Conservation (phyloP, 352 stramenopile species). For the Globisporangium nagaii region DNA sequence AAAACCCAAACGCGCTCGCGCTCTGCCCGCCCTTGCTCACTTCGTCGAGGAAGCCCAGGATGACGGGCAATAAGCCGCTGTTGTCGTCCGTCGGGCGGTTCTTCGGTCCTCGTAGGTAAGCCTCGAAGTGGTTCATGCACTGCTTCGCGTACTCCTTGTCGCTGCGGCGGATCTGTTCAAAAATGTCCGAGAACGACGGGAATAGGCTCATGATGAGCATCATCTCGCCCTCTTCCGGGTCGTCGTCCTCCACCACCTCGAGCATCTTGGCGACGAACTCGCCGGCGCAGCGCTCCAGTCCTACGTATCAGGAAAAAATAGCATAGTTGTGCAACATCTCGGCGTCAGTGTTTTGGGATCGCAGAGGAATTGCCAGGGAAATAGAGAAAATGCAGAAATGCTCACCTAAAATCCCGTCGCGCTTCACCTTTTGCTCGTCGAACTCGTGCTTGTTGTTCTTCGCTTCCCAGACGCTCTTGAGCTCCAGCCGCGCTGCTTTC, state of each 20-base stretch:
- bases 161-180: slow-evolving; percentile 70
- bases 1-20: slow-evolving; percentile 74
- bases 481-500: slow-evolving; percentile 48
- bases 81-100: slow-evolving; percentile 75
- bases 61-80: slow-evolving; percentile 65
- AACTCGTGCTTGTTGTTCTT: slow-evolving; percentile 77
- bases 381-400: background rate
- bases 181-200: slow-evolving; percentile 86
- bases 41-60: slow-evolving; percentile 71
- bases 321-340: background rate
- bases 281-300: slow-evolving; percentile 77
- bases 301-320: slow-evolving; percentile 13
- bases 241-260: slow-evolving; percentile 72
- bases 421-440: slow-evolving; percentile 78
- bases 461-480: slow-evolving; percentile 66
- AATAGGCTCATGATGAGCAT: slow-evolving; percentile 82
- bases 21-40: slow-evolving; percentile 52
- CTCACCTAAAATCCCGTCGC: slow-evolving; percentile 71
- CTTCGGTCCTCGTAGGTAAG: slow-evolving; percentile 78
- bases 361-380: background rate
- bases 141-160: slow-evolving; percentile 82
- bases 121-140: slow-evolving; percentile 82
- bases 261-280: slow-evolving; percentile 87
- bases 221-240: slow-evolving; percentile 76
- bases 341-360: background rate